Evolutionary conservation across 305 asterid genomes (phyloP), one percentile per base, ranked within the genome.

Genomic region (Fraxinus latifolia): DNA sequence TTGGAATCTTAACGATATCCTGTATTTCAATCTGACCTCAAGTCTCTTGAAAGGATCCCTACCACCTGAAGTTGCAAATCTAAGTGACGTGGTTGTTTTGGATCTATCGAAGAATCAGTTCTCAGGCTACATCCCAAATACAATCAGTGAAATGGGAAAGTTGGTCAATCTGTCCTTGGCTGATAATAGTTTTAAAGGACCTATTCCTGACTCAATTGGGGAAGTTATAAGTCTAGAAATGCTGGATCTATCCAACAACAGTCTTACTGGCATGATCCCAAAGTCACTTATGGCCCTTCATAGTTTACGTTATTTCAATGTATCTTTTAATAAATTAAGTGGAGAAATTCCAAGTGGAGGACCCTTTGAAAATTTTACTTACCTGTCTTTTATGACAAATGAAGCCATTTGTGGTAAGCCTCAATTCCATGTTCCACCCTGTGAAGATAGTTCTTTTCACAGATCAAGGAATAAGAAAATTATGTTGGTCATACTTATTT

Each of bases 251-350:
- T 55, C 67, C 67, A 55, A 55, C 27, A 50, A 44, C 50, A 23
- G 77, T 7, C 74, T 80, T 6, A 72, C 83, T 1, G 74, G 65
- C n/a, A 27, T 9, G 33, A 81, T 81, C 0, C 84, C 84, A 36
- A 37, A 23, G 17, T 60, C 80, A 9, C 2, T 75, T 32, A 80
- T 58, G 47, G 12, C 1, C 23, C 77, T 81, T 75, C 3, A 7
- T 2, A 7, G 29, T 8, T 50, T 81, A 5, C 15, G 67, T 33
- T 0, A 39, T 17, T 74, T 81, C 68, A 75, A 62, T 81, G 76
- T 58, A 23, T 76, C 80, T 1, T 81, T 81, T 21, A 79, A 67
- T 2, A 42, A 55, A 68, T 68, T 29, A 65, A 33, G 25, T 55
- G 67, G 67, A 55, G 67, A 55, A 17, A 55, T 55, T 55, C 67